Base-by-base conservation (phyloP, 352 stramenopile species). In the Elongisporangium prolatum region DNA sequence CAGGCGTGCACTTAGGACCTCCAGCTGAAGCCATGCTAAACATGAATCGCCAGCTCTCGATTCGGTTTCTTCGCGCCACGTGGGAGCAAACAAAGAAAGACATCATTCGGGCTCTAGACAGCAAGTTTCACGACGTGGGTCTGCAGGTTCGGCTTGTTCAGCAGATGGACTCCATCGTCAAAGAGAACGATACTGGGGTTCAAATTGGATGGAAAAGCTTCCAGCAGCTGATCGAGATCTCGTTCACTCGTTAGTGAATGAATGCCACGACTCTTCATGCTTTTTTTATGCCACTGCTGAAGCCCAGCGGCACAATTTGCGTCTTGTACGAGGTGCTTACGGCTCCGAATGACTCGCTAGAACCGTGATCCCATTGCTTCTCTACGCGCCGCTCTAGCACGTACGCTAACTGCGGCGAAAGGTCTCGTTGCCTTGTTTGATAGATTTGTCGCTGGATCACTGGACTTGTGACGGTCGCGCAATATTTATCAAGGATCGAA, bases 401-500 rank as follows among this genome's bases (percentile, higher is more conserved):
- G 60, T 84, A 84, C 1, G 83, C 83, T 18, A 90, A 66, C 50
- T 90, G 83, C 6, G 80, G 80, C 2, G 83, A 88, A 34, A 92
- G 61, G 61, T 92, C 80, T 44, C 67, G 55, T 8, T 75, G 57
- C 6, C 77, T 59, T 0, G 83, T 84, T 28, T 83, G 68, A 57
- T 92, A 92, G 52, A 92, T 92, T 20, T 86, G 83, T 0, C 82
- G 79, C 58, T 92, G 83, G n/a, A 90, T 68, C 40, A 78, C 44
- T 2, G 83, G 83, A 22, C 73, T 87, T n/a, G 83, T 91, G 13
- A 92, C 80, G 0, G 77, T 88, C 11, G 77, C 81, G 67, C 83
- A 91, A 51, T 81, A 86, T 61, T 88, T 90, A 68, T 92, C 83
- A 14, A 92, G 54, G 38, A 92, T 92, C 21, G 83, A 89, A 56